A percentile compares a stretch with the other conserved stretches of the same genome.
These are phyloP conservation scores for Closterium sp. DNA, from an alignment of 139 green algal species.

Conservation along the genomic window DNA sequence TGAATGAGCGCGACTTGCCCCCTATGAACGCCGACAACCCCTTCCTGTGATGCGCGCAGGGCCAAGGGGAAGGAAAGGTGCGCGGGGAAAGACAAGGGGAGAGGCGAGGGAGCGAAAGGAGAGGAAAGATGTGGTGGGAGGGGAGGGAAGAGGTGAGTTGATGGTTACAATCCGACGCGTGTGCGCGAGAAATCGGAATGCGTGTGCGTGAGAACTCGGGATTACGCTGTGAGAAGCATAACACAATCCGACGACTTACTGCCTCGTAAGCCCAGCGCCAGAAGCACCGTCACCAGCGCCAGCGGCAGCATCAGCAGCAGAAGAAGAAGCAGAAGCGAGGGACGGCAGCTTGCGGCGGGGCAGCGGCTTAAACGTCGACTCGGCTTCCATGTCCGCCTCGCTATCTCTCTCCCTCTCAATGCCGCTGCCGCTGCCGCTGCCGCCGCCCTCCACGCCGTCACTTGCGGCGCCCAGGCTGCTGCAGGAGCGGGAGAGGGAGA, in stretches of 20 bases:
- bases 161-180: too few species aligned
- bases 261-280: not conserved
- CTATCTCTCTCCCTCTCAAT: not conserved
- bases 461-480: not conserved
- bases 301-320: not conserved
- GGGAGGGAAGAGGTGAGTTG: too few species aligned
- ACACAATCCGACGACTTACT: not conserved
- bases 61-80: not conserved
- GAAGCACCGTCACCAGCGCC: not conserved
- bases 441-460: not conserved
- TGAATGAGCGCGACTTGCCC: conserved; percentile 45
- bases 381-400: not conserved
- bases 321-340: not conserved
- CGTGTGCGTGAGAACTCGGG: not conserved
- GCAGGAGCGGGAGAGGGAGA: not conserved
- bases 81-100: not conserved
- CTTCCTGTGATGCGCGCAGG: conserved; percentile 12
- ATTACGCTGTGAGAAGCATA: too few species aligned
- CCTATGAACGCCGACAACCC: conserved; percentile 25
- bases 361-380: not conserved
- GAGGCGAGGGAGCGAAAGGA: not conserved
- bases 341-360: not conserved
- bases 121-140: not conserved
- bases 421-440: conserved; percentile 2
- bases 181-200: not conserved